Evolutionary conservation across 495 filamentous ascomycete species (phyloP).

Genomic region (Lophium mytilinum): DNA sequence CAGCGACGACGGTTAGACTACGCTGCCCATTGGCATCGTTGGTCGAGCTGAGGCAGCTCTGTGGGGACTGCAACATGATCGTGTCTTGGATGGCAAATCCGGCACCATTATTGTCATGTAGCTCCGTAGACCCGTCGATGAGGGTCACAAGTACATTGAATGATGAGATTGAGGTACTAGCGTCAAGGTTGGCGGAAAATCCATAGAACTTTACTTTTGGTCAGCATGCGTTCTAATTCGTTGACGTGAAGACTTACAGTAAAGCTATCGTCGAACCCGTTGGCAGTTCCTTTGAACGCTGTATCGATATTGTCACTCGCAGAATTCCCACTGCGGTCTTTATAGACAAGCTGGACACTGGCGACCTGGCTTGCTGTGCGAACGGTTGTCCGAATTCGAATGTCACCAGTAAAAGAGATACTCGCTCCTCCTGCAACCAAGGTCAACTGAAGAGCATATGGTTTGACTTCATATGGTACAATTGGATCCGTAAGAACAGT

Average conservation of each 20-base stretch:
- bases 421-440: constrained; percentile 30
- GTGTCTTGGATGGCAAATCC: constrained; percentile 35
- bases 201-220: constrained; percentile 31
- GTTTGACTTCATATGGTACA: constrained; percentile 52
- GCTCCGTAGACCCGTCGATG: constrained; percentile 22
- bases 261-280: constrained; percentile 54
- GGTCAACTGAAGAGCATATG: constrained; percentile 39
- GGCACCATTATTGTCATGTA: constrained; percentile 33
- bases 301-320: constrained; percentile 34
- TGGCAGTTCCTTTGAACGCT: constrained; percentile 39
- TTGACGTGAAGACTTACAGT: constrained; percentile 30
- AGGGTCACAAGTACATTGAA: constrained; percentile 32
- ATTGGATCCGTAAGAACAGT: constrained; percentile 46
- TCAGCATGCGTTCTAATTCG: neutral
- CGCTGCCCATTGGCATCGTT: constrained; percentile 13
- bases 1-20: constrained; percentile 33
- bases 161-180: constrained; percentile 33
- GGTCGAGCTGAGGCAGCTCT: constrained; percentile 29
- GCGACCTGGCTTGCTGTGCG: constrained; percentile 24
- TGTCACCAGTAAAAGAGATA: constrained; percentile 35
- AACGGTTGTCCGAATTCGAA: constrained; percentile 35
- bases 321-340: constrained; percentile 31
- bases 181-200: constrained; percentile 29
- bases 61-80: constrained; percentile 33
- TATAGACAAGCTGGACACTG: constrained; percentile 33